Evolutionary conservation across 78 protist genomes (phyloP).

Genomic region (Thecamonas trahens): DNA sequence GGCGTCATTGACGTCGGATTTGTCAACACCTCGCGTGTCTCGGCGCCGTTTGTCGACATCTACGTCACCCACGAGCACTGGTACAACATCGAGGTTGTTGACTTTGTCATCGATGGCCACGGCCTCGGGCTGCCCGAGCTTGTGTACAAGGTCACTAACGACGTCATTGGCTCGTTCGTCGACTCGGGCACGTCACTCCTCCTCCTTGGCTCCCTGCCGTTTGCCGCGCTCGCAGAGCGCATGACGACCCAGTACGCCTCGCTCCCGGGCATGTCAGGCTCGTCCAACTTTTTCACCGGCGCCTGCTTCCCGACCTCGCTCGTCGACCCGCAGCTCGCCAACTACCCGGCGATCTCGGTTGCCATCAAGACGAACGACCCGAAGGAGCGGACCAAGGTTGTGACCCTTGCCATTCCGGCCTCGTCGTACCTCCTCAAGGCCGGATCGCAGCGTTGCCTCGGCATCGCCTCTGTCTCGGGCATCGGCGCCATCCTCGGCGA

Average conservation of each 20-base stretch:
- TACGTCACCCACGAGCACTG: not conserved
- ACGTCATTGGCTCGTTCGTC: conserved; percentile 1
- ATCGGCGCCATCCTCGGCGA: conserved; percentile 4
- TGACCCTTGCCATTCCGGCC: not conserved
- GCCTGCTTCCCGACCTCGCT: not conserved
- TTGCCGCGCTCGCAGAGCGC: not conserved
- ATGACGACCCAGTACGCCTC: not conserved
- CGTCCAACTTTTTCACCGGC: not conserved
- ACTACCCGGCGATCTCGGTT: not conserved
- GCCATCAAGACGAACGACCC: not conserved
- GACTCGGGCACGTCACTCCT: not conserved
- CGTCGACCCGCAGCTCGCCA: not conserved
- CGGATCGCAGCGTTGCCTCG: not conserved
- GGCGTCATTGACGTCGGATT: not conserved
- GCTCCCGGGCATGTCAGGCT: not conserved
- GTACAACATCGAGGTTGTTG: not conserved
- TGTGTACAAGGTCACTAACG: not conserved
- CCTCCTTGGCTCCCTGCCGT: not conserved
- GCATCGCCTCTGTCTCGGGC: not conserved
- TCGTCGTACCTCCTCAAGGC: not conserved
- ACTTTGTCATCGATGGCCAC: not conserved
- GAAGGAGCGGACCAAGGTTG: not conserved
- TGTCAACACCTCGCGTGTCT: not conserved
- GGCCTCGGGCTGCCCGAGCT: not conserved
- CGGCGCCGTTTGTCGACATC: not conserved